Percentiles rank a stretch among this genome's conserved stretches.
These are phyloP conservation scores for Hemileccinum rubropunctum DNA, from an alignment of 768 basidiomycete species.

Conservation along the genomic window DNA sequence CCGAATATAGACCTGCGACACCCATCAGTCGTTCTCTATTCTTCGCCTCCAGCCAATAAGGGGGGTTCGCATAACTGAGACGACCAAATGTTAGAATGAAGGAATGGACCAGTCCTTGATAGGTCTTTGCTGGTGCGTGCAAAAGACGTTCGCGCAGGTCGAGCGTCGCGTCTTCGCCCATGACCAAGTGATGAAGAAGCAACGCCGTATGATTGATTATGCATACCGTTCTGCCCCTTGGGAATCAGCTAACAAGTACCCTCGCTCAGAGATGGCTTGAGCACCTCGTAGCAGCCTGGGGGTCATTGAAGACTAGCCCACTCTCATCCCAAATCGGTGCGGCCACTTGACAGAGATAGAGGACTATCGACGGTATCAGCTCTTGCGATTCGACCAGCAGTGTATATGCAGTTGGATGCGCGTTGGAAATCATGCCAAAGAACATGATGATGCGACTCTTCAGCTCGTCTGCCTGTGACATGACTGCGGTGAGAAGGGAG, in stretches of 20 bases:
- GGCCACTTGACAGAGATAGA: slow-evolving; percentile 50
- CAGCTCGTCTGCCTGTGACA: slow-evolving; percentile 34
- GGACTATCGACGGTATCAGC: slow-evolving; percentile 64
- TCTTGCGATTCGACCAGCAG: slow-evolving; percentile 46
- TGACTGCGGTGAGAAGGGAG: slow-evolving; percentile 1
- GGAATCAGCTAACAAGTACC: neutral
- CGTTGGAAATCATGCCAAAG: slow-evolving; percentile 38
- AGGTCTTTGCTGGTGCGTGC: slow-evolving; percentile 49
- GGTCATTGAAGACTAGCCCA: slow-evolving; percentile 37
- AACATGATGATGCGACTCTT: slow-evolving; percentile 38
- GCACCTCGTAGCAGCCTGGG: slow-evolving; percentile 30
- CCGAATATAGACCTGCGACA: slow-evolving; percentile 44
- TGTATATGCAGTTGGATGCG: slow-evolving; percentile 37
- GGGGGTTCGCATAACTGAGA: slow-evolving; percentile 65
- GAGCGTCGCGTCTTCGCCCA: slow-evolving; percentile 42
- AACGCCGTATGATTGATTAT: slow-evolving; percentile 52
- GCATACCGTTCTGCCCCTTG: slow-evolving; percentile 45
- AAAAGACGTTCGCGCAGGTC: slow-evolving; percentile 60
- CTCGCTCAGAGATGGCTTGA: neutral
- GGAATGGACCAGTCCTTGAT: slow-evolving; percentile 62
- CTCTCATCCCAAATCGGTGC: slow-evolving; percentile 68
- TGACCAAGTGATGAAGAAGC: slow-evolving; percentile 64
- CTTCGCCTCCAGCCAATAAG: slow-evolving; percentile 51
- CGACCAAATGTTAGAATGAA: slow-evolving; percentile 79
- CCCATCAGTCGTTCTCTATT: slow-evolving; percentile 41